Evolutionary conservation across 768 basidiomycete genomes (phyloP), one percentile per base, ranked within the genome.

Genomic region (Rickenella mellea): DNA sequence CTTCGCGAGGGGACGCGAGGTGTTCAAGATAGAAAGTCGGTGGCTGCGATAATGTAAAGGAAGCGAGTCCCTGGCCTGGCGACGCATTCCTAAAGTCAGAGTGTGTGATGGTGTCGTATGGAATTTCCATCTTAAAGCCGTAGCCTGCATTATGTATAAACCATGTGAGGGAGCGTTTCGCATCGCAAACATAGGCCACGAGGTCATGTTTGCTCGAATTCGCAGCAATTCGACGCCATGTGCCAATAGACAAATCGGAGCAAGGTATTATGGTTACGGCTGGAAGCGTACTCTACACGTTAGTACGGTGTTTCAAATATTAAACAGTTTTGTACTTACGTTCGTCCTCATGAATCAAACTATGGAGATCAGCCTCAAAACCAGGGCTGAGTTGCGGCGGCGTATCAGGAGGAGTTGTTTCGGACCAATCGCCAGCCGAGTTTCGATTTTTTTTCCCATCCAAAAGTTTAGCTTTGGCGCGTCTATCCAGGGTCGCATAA

Each of bases 121-220:
- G 75, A 14, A 89, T 69, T 47, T 85, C 83, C 82, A 90, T 90
- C 60, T 89, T 89, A 70, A 88, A 89, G 15, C 82, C 75, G 48
- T 71, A 72, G 17, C 82, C 83, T 1, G 63, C 68, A 5, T 81
- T 81, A 30, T 78, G 74, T 42, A 90, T 80, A 58, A 80, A 90
- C 88, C 88, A 90, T 4, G 74, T 74, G 22, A 90, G 62, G 52
- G 72, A 78, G 30, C 71, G 76, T 50, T 74, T 81, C 30, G 57
- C 47, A 19, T 87, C 80, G 56, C 74, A 87, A 10, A 83, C 65
- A 58, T 88, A 90, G 2, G 83, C 82, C 26, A 89, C 68, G 7
- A 90, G 68, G 58, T 86, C 84, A 48, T 80, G 70, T 41, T 71
- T 73, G 48, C 60, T 64, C 4, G 64, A 53, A 19, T 66, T 58